A percentile compares a stretch with the other conserved stretches of the same genome.
These are phyloP conservation scores for Hypoxylon sp. DNA, from an alignment of 2,329 filamentous ascomycete genomes.

Conservation along the genomic window DNA sequence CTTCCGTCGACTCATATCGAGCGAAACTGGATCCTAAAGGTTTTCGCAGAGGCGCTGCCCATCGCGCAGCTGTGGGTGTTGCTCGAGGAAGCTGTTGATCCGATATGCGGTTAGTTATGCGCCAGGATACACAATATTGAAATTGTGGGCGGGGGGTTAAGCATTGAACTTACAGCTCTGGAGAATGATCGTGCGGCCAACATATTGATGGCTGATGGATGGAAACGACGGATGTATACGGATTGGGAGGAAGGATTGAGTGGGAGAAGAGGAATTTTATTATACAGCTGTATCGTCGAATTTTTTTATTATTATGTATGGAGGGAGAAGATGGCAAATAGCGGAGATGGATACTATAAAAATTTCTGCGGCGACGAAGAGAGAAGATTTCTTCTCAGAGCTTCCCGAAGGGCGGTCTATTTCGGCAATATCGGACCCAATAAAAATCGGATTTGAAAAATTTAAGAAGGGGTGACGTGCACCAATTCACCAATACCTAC, in stretches of 20 bases:
- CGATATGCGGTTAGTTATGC: slow-evolving; percentile 36
- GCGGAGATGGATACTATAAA: slow-evolving; percentile 42
- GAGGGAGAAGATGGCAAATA: slow-evolving; percentile 41
- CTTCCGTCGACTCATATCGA: slow-evolving; percentile 83
- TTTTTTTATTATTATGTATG: slow-evolving; percentile 49
- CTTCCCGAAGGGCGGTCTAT: slow-evolving; percentile 51
- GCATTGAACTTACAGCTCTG: slow-evolving; percentile 76
- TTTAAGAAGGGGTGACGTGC: slow-evolving; percentile 41
- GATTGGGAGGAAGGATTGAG: slow-evolving; percentile 53
- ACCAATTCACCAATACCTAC: slow-evolving; percentile 10
- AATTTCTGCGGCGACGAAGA: slow-evolving; percentile 49
- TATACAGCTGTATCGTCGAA: slow-evolving; percentile 50
- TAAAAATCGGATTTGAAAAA: slow-evolving; percentile 36
- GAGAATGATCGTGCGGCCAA: slow-evolving; percentile 76
- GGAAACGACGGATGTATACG: slow-evolving; percentile 48
- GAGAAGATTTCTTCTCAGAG: slow-evolving; percentile 53
- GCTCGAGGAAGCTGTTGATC: slow-evolving; percentile 80
- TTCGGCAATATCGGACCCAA: slow-evolving; percentile 48
- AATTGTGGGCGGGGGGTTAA: slow-evolving; percentile 3
- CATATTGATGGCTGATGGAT: slow-evolving; percentile 68
- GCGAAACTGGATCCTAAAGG: slow-evolving; percentile 81
- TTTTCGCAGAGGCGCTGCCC: slow-evolving; percentile 76
- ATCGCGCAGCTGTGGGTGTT: slow-evolving; percentile 76
- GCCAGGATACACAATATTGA: slow-evolving; percentile 40
- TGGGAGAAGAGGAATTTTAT: slow-evolving; percentile 52